These are phyloP conservation scores for Galerina marginata DNA, from an alignment of 768 basidiomycete genomes.

Conservation along the genomic window DNA sequence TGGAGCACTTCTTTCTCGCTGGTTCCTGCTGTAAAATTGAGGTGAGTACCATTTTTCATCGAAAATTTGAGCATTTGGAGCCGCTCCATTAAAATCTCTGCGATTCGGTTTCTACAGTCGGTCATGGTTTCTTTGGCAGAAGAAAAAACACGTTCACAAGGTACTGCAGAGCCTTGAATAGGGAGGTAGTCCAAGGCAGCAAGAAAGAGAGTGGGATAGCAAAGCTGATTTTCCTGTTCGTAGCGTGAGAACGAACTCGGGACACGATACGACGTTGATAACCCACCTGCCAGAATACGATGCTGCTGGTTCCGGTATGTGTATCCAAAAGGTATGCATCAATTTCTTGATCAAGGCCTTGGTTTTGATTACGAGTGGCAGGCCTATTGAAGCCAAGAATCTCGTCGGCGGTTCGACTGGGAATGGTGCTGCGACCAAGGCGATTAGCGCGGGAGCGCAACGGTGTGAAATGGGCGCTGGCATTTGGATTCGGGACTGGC, in stretches of 20 bases:
- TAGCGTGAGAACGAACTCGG: no score
- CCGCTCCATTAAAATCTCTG: conserved; percentile 13
- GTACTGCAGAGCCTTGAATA: conserved; percentile 19
- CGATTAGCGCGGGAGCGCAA: neutral
- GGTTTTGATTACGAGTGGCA: no score
- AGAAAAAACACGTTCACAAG: conserved; percentile 22
- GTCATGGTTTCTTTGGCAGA: conserved; percentile 21
- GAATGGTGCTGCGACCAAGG: neutral
- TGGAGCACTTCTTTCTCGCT: conserved; percentile 4
- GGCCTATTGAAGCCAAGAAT: conserved; percentile 7
- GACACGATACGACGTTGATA: no score
- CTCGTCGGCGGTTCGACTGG: conserved; percentile 13
- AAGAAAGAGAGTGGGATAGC: conserved; percentile 15
- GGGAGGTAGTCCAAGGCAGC: conserved; percentile 16
- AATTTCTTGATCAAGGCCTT: conserved; percentile 15
- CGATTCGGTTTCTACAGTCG: conserved; percentile 2
- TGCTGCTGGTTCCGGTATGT: neutral
- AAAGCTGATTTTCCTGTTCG: conserved; percentile 11
- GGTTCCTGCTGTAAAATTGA: conserved; percentile 14
- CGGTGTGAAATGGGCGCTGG: neutral
- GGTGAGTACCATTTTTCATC: conserved; percentile 3
- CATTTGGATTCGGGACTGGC: no score
- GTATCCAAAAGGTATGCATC: neutral
- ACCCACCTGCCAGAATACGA: conserved; percentile 12
- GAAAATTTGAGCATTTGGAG: conserved; percentile 21